These are phyloP conservation scores for Hibiscus syriacus DNA, from an alignment of 345 rosid species.

Conservation along the genomic window DNA sequence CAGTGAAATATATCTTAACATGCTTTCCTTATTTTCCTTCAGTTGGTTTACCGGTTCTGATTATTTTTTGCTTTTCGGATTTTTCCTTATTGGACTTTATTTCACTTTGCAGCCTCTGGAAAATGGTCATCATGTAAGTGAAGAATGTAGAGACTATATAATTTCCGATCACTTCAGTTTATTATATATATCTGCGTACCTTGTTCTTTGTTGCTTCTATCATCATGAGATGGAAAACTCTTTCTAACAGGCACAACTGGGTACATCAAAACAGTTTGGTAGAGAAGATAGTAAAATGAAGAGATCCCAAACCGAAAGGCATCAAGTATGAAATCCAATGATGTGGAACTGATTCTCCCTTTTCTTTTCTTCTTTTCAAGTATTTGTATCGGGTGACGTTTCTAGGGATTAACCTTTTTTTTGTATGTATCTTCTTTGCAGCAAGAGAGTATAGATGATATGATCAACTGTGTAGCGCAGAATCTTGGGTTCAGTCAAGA, in stretches of 20 bases:
- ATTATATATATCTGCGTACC: not conserved
- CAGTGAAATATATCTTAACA: constrained; percentile 26
- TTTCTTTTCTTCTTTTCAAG: constrained; percentile 1
- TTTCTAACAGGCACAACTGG: constrained; percentile 41
- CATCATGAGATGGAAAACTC: constrained; percentile 13
- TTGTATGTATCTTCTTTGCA: constrained; percentile 9
- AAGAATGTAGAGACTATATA: constrained; percentile 16
- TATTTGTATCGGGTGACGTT: not conserved
- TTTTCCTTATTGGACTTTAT: constrained; percentile 9
- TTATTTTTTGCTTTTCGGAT: no score
- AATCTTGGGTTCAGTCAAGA: constrained; percentile 70
- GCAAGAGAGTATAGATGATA: constrained; percentile 71
- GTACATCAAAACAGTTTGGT: constrained; percentile 43
- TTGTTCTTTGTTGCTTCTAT: constrained; percentile 11
- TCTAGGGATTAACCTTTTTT: constrained; percentile 5
- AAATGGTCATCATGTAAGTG: constrained; percentile 63
- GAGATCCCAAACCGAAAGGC: constrained; percentile 58
- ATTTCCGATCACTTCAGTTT: constrained; percentile 2
- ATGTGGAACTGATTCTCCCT: not conserved
- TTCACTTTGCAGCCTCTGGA: constrained; percentile 48
- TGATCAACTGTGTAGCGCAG: constrained; percentile 50
- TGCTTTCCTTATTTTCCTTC: not conserved
- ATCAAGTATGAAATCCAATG: constrained; percentile 35
- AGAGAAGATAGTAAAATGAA: constrained; percentile 44
- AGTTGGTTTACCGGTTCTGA: no score